These are phyloP conservation scores for Tulasnella calospora DNA, from an alignment of 768 basidiomycete genomes.

Conservation along the genomic window DNA sequence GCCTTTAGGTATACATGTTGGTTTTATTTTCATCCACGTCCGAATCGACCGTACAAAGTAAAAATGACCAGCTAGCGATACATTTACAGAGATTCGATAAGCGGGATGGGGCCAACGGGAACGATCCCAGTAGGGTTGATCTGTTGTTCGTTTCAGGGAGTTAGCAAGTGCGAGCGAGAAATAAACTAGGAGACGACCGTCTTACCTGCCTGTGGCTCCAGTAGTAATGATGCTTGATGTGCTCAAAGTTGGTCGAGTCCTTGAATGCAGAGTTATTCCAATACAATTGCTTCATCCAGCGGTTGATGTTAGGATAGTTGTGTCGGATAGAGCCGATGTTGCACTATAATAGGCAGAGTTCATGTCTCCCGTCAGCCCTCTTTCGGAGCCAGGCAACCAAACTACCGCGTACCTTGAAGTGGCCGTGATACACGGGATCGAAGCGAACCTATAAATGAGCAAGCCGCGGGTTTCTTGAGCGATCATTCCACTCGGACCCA, in stretches of 20 bases:
- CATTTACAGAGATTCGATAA: constrained; percentile 22
- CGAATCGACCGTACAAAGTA: not conserved
- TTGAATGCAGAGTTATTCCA: constrained; percentile 88
- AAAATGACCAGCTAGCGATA: not conserved
- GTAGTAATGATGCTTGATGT: constrained; percentile 75
- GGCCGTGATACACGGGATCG: constrained; percentile 85
- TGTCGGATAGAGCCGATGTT: constrained; percentile 34
- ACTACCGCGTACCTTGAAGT: constrained; percentile 58
- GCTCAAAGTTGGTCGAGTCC: constrained; percentile 80
- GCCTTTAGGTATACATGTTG: not conserved
- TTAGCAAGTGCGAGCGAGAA: not conserved
- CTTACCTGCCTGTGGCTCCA: constrained; percentile 23
- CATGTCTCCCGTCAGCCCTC: not conserved
- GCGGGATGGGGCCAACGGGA: constrained; percentile 15
- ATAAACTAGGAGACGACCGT: too few relatives aligned
- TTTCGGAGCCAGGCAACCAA: not conserved
- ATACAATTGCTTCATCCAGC: constrained; percentile 84
- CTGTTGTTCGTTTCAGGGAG: not conserved
- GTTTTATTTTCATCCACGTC: not conserved
- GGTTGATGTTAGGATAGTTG: constrained; percentile 85
- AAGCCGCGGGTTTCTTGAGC: too few relatives aligned
- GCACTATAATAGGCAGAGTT: not conserved
- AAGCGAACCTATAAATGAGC: constrained; percentile 51
- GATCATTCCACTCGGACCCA: too few relatives aligned
- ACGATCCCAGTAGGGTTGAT: constrained; percentile 23